A percentile compares a stretch with the other conserved stretches of the same genome.
phyloP scores from a whole-genome alignment of 805 yeast genomes.

The Wickerhamiella australiensis region DNA sequence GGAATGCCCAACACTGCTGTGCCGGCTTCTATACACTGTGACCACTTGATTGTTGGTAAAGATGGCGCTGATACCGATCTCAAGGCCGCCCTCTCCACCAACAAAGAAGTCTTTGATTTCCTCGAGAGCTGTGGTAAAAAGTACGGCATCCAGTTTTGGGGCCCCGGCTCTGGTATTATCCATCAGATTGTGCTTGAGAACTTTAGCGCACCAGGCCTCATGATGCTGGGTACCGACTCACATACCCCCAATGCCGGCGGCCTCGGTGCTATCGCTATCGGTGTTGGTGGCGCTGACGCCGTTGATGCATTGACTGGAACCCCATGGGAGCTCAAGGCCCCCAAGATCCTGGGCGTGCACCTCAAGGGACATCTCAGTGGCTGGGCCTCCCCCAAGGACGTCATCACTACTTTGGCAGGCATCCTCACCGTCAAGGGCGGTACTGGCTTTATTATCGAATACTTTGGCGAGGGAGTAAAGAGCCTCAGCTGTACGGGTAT shows the following conservation, averaged over 20 bases:
- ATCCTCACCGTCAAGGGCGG: slow-evolving; percentile 92
- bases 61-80: slow-evolving; percentile 82
- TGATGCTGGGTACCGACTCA: slow-evolving; percentile 97
- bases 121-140: slow-evolving; percentile 84
- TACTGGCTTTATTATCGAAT: slow-evolving; percentile 91
- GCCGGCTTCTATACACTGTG: slow-evolving; percentile 95
- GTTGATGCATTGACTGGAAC: slow-evolving; percentile 94
- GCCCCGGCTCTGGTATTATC: slow-evolving; percentile 97
- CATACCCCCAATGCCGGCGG: slow-evolving; percentile 99
- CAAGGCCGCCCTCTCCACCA: slow-evolving; percentile 64
- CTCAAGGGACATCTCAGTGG: slow-evolving; percentile 80
- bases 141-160: slow-evolving; percentile 97
- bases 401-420: slow-evolving; percentile 87
- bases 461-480: slow-evolving; percentile 89
- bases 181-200: slow-evolving; percentile 96
- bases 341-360: slow-evolving; percentile 86
- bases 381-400: slow-evolving; percentile 97
- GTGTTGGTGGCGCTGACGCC: slow-evolving; percentile 99
- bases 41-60: slow-evolving; percentile 94
- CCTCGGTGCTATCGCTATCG: slow-evolving; percentile 94
- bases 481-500: slow-evolving; percentile 92
- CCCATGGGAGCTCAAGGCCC: slow-evolving; percentile 99
- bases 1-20: slow-evolving; percentile 79
- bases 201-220: slow-evolving; percentile 90
- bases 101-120: slow-evolving; percentile 93